These are phyloP conservation scores for Phytophthora lateralis DNA, from an alignment of 352 stramenopile genomes.

Conservation along the genomic window DNA sequence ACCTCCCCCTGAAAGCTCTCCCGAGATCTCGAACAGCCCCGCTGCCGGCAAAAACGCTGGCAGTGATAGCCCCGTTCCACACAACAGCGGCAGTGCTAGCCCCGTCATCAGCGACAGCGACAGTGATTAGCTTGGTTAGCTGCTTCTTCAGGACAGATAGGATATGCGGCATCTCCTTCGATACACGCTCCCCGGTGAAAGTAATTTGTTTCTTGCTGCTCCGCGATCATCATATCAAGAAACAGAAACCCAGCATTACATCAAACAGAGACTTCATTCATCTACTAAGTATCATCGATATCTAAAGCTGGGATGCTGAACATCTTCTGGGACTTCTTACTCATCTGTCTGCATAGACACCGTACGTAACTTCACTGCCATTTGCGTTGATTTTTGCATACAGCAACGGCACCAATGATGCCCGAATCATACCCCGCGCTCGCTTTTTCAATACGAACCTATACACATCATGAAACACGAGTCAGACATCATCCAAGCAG, in stretches of 20 bases:
- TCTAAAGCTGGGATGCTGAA: constrained; percentile 4
- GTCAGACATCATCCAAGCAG: constrained; percentile 3
- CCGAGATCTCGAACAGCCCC: constrained; percentile 28
- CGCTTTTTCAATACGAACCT: constrained; percentile 82
- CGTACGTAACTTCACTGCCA: constrained; percentile 14
- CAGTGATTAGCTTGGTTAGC: constrained; percentile 49
- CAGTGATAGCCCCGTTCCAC: constrained; percentile 29
- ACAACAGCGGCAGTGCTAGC: constrained; percentile 51
- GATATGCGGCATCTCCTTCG: constrained; percentile 9
- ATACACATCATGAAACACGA: background rate
- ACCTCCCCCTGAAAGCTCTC: constrained; percentile 28
- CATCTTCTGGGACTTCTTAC: background rate
- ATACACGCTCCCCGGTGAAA: constrained; percentile 14
- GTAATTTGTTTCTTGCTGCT: constrained; percentile 4
- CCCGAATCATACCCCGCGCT: constrained; percentile 84
- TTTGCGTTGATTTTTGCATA: constrained; percentile 36
- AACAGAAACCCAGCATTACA: background rate
- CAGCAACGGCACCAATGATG: constrained; percentile 79
- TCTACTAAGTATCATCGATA: constrained; percentile 7
- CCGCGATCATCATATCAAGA: background rate
- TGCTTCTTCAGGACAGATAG: constrained; percentile 13
- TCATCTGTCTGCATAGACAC: constrained; percentile 12
- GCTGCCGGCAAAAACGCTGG: constrained; percentile 28
- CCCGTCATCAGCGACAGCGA: constrained; percentile 83
- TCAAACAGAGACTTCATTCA: constrained; percentile 7